Percentiles rank a stretch among this genome's conserved stretches.
These are phyloP conservation scores for Plasmodium falciparum DNA, from an alignment of 169 alveolate genomes.

Conservation along the genomic window DNA sequence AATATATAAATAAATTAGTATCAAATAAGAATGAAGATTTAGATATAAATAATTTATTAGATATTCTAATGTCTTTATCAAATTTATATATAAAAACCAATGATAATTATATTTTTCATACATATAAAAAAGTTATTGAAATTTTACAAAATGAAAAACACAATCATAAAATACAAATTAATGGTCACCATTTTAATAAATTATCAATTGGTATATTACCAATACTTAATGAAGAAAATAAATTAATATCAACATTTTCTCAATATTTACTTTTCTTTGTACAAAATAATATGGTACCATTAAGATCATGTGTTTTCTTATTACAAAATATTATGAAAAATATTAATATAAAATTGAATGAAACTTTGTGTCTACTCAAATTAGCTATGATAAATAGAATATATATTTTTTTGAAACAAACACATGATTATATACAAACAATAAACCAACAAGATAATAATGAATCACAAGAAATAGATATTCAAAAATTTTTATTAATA, in stretches of 20 bases:
- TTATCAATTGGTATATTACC: conserved; percentile 40
- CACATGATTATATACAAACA: background rate
- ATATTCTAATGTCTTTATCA: conserved; percentile 37
- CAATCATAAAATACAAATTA: conserved; percentile 8
- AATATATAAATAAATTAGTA: conserved; percentile 37
- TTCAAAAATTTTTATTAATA: conserved; percentile 20
- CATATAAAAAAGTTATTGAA: conserved; percentile 18
- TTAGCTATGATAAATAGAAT: conserved; percentile 45
- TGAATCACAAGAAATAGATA: background rate
- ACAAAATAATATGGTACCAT: conserved; percentile 46
- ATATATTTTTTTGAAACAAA: conserved; percentile 15
- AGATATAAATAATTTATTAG: conserved; percentile 6
- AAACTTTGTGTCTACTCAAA: background rate
- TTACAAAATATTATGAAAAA: conserved; percentile 56
- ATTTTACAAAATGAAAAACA: conserved; percentile 13
- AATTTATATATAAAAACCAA: conserved; percentile 39
- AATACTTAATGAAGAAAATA: conserved; percentile 50
- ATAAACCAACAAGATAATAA: background rate
- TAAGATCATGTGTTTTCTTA: conserved; percentile 64
- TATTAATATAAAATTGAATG: conserved; percentile 20
- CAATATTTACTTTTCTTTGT: conserved; percentile 28
- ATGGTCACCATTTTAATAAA: conserved; percentile 58
- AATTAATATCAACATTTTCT: conserved; percentile 14
- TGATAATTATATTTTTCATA: conserved; percentile 64
- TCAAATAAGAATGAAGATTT: background rate